Percentiles rank a stretch among this genome's conserved stretches.
Conservation (phyloP, 225 moss, liverwort and hornwort genomes). For the Pseudoscleropodium purum region DNA sequence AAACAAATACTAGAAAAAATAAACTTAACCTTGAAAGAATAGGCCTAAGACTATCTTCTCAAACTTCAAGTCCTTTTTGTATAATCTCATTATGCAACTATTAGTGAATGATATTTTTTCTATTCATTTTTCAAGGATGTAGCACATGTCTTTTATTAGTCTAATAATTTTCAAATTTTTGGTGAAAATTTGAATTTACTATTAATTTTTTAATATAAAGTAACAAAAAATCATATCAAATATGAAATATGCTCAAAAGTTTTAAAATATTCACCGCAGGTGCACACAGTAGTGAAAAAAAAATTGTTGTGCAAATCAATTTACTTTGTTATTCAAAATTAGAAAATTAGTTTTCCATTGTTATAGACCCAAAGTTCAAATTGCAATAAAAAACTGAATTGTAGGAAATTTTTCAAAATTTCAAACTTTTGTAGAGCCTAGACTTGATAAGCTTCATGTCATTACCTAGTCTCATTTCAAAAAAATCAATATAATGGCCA, state of each 20-base stretch:
- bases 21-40: neutral
- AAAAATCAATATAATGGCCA: neutral
- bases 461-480: fast-evolving
- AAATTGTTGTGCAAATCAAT: neutral
- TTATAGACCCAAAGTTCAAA: neutral
- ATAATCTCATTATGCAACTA: neutral
- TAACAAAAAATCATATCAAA: too few species aligned
- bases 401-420: neutral
- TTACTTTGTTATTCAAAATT: neutral
- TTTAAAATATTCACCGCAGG: neutral
- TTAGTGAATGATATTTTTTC: neutral
- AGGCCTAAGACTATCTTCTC: neutral
- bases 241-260: neutral
- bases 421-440: neutral
- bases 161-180: neutral
- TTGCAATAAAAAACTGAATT: neutral
- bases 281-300: neutral
- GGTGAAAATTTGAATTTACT: neutral
- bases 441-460: neutral
- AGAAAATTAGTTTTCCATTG: fast-evolving
- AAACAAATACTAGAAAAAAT: neutral
- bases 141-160: neutral
- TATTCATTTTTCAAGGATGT: neutral
- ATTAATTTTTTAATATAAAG: neutral
- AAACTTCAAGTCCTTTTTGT: neutral